Conservation (phyloP, 768 basidiomycete species). For the Lactarius evosmus region DNA sequence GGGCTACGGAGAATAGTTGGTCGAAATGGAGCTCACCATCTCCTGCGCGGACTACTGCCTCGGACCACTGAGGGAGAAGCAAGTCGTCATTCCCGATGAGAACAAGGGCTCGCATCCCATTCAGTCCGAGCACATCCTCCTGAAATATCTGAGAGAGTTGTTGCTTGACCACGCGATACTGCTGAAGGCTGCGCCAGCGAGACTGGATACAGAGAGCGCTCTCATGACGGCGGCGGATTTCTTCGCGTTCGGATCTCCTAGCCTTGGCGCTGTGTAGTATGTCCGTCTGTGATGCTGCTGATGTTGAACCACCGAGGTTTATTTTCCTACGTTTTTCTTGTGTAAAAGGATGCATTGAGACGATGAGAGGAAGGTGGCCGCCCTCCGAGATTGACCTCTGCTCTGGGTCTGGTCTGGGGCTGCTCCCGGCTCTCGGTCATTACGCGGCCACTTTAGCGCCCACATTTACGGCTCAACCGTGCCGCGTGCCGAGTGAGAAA, state of each 20-base stretch:
- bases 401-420: no score
- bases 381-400: background rate
- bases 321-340: conserved; percentile 57
- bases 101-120: conserved; percentile 61
- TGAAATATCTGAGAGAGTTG: conserved; percentile 52
- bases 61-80: conserved; percentile 48
- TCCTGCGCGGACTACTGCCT: conserved; percentile 34
- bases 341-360: conserved; percentile 44
- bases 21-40: conserved; percentile 31
- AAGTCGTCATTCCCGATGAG: conserved; percentile 53
- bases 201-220: conserved; percentile 61
- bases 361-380: background rate
- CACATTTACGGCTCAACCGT: background rate
- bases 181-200: conserved; percentile 59
- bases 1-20: background rate
- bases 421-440: background rate
- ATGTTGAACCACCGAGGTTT: conserved; percentile 67
- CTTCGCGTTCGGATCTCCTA: conserved; percentile 55
- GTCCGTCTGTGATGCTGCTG: conserved; percentile 48
- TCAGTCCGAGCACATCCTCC: conserved; percentile 49
- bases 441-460: conserved; percentile 12
- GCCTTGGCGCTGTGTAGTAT: conserved; percentile 64
- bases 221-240: conserved; percentile 53
- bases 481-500: conserved; percentile 4
- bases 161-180: conserved; percentile 41